Conservation (phyloP, 2,329 filamentous ascomycete species). For the Neobulgaria alba region DNA sequence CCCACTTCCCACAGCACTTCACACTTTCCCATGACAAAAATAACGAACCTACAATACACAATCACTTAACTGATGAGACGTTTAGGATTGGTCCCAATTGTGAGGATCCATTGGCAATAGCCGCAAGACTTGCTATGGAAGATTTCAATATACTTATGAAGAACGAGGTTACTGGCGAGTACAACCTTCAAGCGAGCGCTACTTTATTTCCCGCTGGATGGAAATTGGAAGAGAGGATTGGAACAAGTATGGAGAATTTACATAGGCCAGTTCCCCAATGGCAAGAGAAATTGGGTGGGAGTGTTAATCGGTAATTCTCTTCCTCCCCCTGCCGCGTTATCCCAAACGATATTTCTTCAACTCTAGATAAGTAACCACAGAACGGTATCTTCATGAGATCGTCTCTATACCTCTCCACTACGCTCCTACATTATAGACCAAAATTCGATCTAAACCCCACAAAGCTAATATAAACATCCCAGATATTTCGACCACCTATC, state of each 20-base stretch:
- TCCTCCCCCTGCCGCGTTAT: not conserved
- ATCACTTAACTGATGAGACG: constrained; percentile 36
- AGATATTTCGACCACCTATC: constrained; percentile 39
- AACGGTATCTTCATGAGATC: no score
- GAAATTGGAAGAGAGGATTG: constrained; percentile 40
- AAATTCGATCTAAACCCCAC: not conserved
- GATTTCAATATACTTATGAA: constrained; percentile 42
- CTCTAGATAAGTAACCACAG: no score
- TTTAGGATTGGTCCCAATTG: constrained; percentile 32
- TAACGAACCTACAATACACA: constrained; percentile 30
- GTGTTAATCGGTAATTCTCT: constrained; percentile 34
- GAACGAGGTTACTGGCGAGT: constrained; percentile 35
- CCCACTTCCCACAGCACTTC: constrained; percentile 37
- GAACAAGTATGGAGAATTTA: constrained; percentile 38
- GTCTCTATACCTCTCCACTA: not conserved
- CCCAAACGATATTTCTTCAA: no score
- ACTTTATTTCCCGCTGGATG: constrained; percentile 46
- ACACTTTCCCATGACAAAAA: constrained; percentile 27
- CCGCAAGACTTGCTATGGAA: constrained; percentile 41
- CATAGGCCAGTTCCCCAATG: constrained; percentile 40
- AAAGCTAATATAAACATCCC: constrained; percentile 4
- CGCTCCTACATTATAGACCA: no score
- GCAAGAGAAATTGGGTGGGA: constrained; percentile 37
- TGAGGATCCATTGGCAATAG: constrained; percentile 39
- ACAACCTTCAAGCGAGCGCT: constrained; percentile 41